Conservation (phyloP, 2,329 filamentous ascomycete genomes). For the Pseudogymnoascus sp. region DNA sequence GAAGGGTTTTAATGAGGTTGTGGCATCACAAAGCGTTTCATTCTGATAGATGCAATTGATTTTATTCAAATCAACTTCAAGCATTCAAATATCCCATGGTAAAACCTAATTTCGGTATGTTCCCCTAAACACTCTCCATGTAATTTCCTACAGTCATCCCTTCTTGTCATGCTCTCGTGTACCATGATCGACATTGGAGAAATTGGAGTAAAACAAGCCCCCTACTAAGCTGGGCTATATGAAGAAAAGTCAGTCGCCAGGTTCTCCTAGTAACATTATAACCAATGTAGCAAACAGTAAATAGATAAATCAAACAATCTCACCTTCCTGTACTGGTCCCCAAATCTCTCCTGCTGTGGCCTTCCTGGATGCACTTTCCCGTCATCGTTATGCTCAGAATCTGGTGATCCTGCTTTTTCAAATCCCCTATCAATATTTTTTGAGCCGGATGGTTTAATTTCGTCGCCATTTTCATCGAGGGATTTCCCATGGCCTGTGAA, state of each 20-base stretch:
- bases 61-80: background rate
- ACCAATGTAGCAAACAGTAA: background rate
- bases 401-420: constrained; percentile 1
- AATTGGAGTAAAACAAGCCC: background rate
- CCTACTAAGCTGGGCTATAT: background rate
- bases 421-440: background rate
- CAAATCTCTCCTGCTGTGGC: constrained; percentile 4
- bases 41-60: constrained; percentile 8
- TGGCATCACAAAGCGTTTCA: constrained; percentile 3
- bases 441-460: background rate
- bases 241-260: background rate
- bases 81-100: background rate
- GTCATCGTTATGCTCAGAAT: background rate
- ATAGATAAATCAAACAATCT: background rate
- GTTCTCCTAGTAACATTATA: background rate
- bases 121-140: background rate
- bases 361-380: background rate
- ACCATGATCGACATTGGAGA: constrained; percentile 1
- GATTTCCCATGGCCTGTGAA: constrained; percentile 2
- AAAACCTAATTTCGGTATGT: background rate
- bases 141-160: background rate
- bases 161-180: background rate
- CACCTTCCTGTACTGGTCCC: constrained; percentile 5
- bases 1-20: constrained; percentile 1
- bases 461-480: background rate